These are phyloP conservation scores for Phaseolus lunatus DNA, from an alignment of 306 rosid genomes.

Conservation along the genomic window DNA sequence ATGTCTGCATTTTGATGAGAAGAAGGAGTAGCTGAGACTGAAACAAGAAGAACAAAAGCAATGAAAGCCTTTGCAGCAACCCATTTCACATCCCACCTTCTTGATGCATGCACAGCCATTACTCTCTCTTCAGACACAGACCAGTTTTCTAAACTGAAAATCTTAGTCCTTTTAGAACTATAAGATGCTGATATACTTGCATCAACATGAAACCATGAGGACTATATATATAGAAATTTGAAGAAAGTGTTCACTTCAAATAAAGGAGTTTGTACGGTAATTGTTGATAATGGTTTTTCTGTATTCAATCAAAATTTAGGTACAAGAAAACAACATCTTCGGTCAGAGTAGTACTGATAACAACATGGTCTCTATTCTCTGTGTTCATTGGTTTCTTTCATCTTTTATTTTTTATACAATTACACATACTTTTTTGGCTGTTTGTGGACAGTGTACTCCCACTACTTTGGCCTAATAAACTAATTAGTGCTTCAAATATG, in stretches of 20 bases:
- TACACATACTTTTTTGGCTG: neutral
- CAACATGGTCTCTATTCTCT: neutral
- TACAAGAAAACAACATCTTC: neutral
- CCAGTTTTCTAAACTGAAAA: neutral
- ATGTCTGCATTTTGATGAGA: slow-evolving; percentile 25
- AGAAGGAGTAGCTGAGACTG: slow-evolving; percentile 42
- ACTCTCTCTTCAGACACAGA: neutral
- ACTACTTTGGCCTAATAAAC: slow-evolving; percentile 7
- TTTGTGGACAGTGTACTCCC: slow-evolving; percentile 11
- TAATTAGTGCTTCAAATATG: neutral
- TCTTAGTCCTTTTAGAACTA: neutral
- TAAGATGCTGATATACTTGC: slow-evolving; percentile 24
- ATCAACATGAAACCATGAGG: neutral
- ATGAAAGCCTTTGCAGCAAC: slow-evolving; percentile 46
- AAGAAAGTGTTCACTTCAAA: neutral
- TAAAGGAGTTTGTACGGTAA: neutral
- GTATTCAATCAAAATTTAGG: slow-evolving; percentile 24
- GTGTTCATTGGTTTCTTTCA: slow-evolving; percentile 7
- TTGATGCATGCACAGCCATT: slow-evolving; percentile 39
- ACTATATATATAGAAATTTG: neutral
- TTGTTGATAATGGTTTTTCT: neutral
- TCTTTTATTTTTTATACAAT: neutral
- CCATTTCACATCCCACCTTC: slow-evolving; percentile 54
- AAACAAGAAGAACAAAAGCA: slow-evolving; percentile 49
- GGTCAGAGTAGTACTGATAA: slow-evolving; percentile 1